These are phyloP conservation scores for Jimgerdemannia lactiflua DNA, from an alignment of 192 early-diverging fungal species.

Conservation along the genomic window DNA sequence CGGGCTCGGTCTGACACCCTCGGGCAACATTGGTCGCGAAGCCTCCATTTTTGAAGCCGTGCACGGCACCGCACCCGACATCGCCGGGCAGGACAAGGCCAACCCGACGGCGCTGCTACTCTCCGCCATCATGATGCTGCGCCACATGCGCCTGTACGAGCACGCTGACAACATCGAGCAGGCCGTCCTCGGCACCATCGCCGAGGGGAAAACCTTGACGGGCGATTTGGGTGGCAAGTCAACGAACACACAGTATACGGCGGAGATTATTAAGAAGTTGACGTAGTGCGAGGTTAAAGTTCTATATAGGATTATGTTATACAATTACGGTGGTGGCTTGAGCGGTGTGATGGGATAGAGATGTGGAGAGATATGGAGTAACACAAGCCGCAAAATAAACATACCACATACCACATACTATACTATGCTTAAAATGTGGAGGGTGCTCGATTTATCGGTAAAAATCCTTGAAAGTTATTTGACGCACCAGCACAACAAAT, in stretches of 20 bases:
- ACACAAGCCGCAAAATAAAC: neutral
- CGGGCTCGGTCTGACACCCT: slow-evolving; percentile 96
- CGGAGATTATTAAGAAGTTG: slow-evolving; percentile 77
- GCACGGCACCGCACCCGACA: slow-evolving; percentile 96
- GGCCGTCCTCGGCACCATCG: slow-evolving; percentile 93
- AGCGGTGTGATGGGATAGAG: neutral
- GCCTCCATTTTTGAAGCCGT: slow-evolving; percentile 98
- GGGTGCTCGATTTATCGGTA: no score
- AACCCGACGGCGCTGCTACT: slow-evolving; percentile 95
- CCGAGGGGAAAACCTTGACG: slow-evolving; percentile 85
- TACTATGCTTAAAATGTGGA: no score
- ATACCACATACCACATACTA: neutral
- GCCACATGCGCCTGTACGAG: slow-evolving; percentile 86
- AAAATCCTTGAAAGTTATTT: no score
- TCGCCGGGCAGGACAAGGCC: slow-evolving; percentile 87
- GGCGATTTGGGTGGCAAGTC: slow-evolving; percentile 89
- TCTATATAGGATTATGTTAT: neutral
- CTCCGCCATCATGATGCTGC: slow-evolving; percentile 97
- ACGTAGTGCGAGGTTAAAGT: neutral
- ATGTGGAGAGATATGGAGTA: neutral
- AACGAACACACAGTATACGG: slow-evolving; percentile 81
- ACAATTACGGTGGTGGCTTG: no score
- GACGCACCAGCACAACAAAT: no score
- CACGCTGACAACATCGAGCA: slow-evolving; percentile 84
- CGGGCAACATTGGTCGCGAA: slow-evolving; percentile 98